Evolutionary conservation across 1,284 basidiomycete species (phyloP).

Genomic region (Fistulinella staudtii): DNA sequence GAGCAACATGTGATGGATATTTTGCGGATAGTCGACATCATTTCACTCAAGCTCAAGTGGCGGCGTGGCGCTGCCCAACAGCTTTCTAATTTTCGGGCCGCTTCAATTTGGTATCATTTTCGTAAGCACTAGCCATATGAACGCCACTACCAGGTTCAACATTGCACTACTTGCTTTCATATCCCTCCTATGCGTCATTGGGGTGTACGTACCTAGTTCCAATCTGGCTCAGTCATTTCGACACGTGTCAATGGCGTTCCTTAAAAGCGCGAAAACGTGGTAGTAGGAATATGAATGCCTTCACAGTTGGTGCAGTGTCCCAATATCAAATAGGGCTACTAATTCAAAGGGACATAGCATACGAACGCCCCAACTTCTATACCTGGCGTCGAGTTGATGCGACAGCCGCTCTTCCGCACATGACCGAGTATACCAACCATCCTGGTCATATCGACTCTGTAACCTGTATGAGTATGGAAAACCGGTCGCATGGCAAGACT

Average conservation of each 20-base stretch:
- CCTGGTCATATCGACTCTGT: slow-evolving; percentile 37
- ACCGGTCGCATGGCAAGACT: slow-evolving; percentile 17
- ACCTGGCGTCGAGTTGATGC: slow-evolving; percentile 3
- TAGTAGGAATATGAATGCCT: too few species aligned
- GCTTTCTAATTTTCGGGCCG: background rate
- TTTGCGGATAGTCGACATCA: background rate
- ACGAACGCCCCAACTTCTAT: slow-evolving; percentile 13
- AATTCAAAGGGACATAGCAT: slow-evolving; percentile 1
- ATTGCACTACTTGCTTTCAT: too few species aligned
- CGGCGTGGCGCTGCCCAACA: too few species aligned
- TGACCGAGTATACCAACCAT: slow-evolving; percentile 1
- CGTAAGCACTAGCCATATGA: too few species aligned
- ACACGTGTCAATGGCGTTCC: too few species aligned
- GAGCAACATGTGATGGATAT: too few species aligned
- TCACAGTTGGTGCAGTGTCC: background rate
- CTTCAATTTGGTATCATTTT: too few species aligned
- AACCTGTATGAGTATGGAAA: slow-evolving; percentile 8
- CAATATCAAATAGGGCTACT: slow-evolving; percentile 2
- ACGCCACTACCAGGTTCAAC: too few species aligned
- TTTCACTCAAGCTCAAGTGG: background rate
- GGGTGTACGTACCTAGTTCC: too few species aligned
- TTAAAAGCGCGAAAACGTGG: too few species aligned
- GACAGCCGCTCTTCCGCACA: background rate
- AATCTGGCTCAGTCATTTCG: too few species aligned
- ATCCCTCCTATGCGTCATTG: too few species aligned